These are phyloP conservation scores for Cicer chorassanicum DNA, from an alignment of 306 rosid genomes.

Conservation along the genomic window DNA sequence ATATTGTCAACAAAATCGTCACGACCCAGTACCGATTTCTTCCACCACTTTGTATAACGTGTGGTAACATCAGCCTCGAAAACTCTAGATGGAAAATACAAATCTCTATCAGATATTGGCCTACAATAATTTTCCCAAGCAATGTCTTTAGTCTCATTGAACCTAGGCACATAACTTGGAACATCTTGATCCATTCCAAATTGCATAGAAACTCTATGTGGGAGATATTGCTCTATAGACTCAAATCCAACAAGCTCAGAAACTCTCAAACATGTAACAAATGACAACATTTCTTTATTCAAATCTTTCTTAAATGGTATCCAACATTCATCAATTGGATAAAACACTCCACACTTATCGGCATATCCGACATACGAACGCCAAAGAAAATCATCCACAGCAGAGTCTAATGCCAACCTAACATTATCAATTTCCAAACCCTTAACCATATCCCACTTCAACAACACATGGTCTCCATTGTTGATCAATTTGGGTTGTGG, in stretches of 20 bases:
- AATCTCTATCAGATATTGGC: slow-evolving; percentile 1
- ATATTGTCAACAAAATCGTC: not conserved
- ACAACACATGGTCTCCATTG: slow-evolving; percentile 39
- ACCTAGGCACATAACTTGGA: slow-evolving; percentile 35
- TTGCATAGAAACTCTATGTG: slow-evolving; percentile 65
- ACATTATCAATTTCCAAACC: slow-evolving; percentile 43
- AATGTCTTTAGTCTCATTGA: not conserved
- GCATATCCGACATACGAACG: slow-evolving; percentile 52
- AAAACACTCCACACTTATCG: slow-evolving; percentile 29
- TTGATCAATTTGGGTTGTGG: slow-evolving; percentile 39
- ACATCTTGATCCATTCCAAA: slow-evolving; percentile 72
- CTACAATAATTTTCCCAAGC: slow-evolving; percentile 52
- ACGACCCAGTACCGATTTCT: not conserved
- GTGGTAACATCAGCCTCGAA: slow-evolving; percentile 50
- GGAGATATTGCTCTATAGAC: slow-evolving; percentile 48
- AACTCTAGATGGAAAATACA: slow-evolving; percentile 50
- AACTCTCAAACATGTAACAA: slow-evolving; percentile 50
- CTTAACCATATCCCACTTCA: slow-evolving; percentile 52
- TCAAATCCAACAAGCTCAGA: slow-evolving; percentile 56
- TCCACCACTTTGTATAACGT: slow-evolving; percentile 45
- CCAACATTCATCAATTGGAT: slow-evolving; percentile 44
- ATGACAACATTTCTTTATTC: slow-evolving; percentile 40
- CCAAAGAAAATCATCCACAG: slow-evolving; percentile 50
- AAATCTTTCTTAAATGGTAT: slow-evolving; percentile 21
- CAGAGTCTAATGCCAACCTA: slow-evolving; percentile 47